Evolutionary conservation across 441 rosid species (phyloP), one percentile per base, ranked within the genome.

Genomic region (Populus hybrid): DNA sequence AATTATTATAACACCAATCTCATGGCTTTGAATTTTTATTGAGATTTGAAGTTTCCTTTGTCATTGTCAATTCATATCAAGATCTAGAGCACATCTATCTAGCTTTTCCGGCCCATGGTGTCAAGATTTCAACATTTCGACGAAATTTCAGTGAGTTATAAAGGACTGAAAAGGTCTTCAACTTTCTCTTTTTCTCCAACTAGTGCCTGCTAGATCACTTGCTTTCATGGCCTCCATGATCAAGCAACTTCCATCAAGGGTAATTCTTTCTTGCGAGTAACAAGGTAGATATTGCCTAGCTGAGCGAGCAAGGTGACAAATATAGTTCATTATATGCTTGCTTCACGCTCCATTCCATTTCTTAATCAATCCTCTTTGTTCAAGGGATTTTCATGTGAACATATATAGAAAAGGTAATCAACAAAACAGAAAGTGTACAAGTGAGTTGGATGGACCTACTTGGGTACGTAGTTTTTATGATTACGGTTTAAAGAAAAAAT

Each of bases 61-160:
- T 70, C 69, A 31, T 67, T 36, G 31, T 68, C 56, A 24, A 24
- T 74, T 36, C 71, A 42, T 9, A 65, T 45, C 64, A 74, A 76
- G 69, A 53, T 69, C 70, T 29, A 35, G 1, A 61, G 7, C 69
- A 70, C 26, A 61, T 38, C 61, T 26, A 40, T 38, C 69, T n/a
- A 3, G 31, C 31, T 29, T 20, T 71, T 38, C 8, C n/a, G 24
- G 24, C 24, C 24, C 50, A 67, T 45, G 53, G 31, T 29, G 31
- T 29, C 31, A 29, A 29, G 31, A 29, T 29, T 2, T n/a, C 68
- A 28, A 53, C 63, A 33, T 76, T 83, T 71, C 72, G 14, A 65
- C 10, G 70, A 81, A 81, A 66, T 76, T 84, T 81, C 84, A 69
- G 6, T 33, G 11, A 33, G 6, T 35, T 35, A 35, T 35, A 35